Evolutionary conservation across 768 basidiomycete species (phyloP).

Genomic region (Auricularia cornea): DNA sequence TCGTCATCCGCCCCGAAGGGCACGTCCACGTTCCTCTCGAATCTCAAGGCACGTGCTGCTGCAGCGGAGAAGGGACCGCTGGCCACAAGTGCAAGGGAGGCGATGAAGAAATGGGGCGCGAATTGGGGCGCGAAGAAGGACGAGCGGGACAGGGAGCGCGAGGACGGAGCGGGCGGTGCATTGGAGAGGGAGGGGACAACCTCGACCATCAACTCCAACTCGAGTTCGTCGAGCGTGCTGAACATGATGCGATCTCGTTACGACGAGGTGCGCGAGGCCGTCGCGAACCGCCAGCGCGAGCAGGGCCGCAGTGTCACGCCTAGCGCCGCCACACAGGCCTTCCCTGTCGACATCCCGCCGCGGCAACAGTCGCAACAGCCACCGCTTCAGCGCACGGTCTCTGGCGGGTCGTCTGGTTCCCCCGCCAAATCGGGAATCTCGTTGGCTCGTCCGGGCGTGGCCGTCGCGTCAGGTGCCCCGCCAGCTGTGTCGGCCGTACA

Average conservation of each 20-base stretch:
- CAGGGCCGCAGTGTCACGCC: conserved; percentile 14
- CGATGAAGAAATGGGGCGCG: conserved; percentile 87
- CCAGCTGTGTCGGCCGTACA: conserved; percentile 9
- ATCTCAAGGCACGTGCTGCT: conserved; percentile 60
- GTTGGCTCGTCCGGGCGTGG: conserved; percentile 28
- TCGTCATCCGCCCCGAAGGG: conserved; percentile 22
- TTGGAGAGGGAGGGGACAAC: conserved; percentile 12
- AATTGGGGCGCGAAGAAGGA: conserved; percentile 61
- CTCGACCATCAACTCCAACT: conserved; percentile 7
- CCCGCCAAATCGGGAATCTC: conserved; percentile 20
- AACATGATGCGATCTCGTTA: conserved; percentile 33
- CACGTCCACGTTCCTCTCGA: conserved; percentile 57
- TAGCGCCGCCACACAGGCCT: conserved; percentile 13
- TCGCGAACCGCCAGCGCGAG: conserved; percentile 52
- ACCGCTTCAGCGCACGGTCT: conserved; percentile 18
- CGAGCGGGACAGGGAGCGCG: conserved; percentile 4
- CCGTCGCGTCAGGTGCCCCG: conserved; percentile 3
- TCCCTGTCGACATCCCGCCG: conserved; percentile 27
- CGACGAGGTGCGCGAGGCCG: conserved; percentile 70
- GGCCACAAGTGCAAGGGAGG: conserved; percentile 76
- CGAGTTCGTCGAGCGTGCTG: conserved; percentile 21
- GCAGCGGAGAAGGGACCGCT: conserved; percentile 75
- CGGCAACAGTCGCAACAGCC: conserved; percentile 12
- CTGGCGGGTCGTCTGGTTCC: conserved; percentile 17
- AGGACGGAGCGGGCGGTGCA: neutral